Evolutionary conservation across 2,329 filamentous ascomycete species (phyloP), one percentile per base, ranked within the genome.

Genomic region (Phyllosticta citriasiana): DNA sequence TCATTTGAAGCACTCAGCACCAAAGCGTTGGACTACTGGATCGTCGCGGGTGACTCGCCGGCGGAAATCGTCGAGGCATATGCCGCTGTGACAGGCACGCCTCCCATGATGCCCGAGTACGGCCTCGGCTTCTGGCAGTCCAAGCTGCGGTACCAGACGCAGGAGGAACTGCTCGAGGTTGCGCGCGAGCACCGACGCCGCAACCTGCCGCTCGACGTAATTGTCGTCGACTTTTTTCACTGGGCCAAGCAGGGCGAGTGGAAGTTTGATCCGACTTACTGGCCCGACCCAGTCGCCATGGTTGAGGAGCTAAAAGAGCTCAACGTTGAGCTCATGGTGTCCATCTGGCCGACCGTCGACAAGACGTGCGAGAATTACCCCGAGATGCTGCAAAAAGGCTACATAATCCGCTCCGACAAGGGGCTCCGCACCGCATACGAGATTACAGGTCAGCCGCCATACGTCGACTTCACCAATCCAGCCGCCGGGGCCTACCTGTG

Each of bases 71-170:
- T 81, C 6, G 74, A 82, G 63, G 75, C 79, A 0, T 88, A 87
- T 65, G 79, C 80, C 0, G 71, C 72, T 3, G 82, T 77, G 1
- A 85, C 84, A 0, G 85, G 85, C 0, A 79, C 76, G 35, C 82
- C 82, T 0, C 85, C 85, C 0, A 83, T 84, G 79, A 87, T 88
- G 84, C 85, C 85, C 1, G 84, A 87, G 65, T 87, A 86, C 65
- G 84, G 84, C 0, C 76, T 88, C 0, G 85, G 85, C 0, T 88
- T 87, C 68, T 87, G 84, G 84, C 85, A 88, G 68, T 86, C 83
- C 70, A 87, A 86, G 70, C 73, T 87, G 10, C 77, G 84, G 1
- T 88, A 88, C 65, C 82, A 84, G 69, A 87, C 81, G 0, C 85
- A 88, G 66, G 83, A 86, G 19, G 84, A 88, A 67, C 68, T 87